phyloP scores from a whole-genome alignment of 768 basidiomycete species.

The Mycena vulgaris region DNA sequence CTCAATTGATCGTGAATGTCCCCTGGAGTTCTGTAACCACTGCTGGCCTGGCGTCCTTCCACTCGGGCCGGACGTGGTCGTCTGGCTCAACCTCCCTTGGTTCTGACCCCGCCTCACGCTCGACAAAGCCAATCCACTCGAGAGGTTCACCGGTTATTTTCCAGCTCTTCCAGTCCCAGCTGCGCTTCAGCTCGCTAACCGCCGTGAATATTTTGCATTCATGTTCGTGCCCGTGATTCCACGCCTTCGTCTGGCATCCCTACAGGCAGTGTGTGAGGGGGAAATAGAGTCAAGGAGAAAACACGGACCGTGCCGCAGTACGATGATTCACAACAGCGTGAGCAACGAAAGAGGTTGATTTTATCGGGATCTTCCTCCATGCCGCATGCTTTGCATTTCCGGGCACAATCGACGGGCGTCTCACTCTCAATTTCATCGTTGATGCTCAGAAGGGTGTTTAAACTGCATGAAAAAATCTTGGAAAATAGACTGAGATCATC shows the following conservation, averaged over 20 bases:
- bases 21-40: slow-evolving; percentile 15
- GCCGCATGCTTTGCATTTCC: slow-evolving; percentile 34
- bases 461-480: slow-evolving; percentile 35
- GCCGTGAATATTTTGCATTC: slow-evolving; percentile 37
- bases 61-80: slow-evolving; percentile 17
- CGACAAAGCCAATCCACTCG: slow-evolving; percentile 30
- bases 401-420: slow-evolving; percentile 9
- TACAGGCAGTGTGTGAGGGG: background rate
- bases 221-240: slow-evolving; percentile 36
- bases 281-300: background rate
- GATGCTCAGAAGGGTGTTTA: slow-evolving; percentile 34
- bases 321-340: slow-evolving; percentile 25
- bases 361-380: slow-evolving; percentile 24
- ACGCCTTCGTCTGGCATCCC: slow-evolving; percentile 38
- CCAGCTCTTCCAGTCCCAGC: slow-evolving; percentile 30
- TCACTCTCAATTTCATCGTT: slow-evolving; percentile 37
- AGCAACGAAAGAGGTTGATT: slow-evolving; percentile 26
- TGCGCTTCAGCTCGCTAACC: slow-evolving; percentile 32
- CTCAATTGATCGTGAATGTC: slow-evolving; percentile 31
- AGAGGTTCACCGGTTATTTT: background rate
- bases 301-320: slow-evolving; percentile 34
- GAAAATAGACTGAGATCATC: background rate
- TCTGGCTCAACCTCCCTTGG: background rate
- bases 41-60: slow-evolving; percentile 25
- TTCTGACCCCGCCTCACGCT: background rate